These are phyloP conservation scores for Zostera marina DNA, from an alignment of 116 monocot species.

Conservation along the genomic window DNA sequence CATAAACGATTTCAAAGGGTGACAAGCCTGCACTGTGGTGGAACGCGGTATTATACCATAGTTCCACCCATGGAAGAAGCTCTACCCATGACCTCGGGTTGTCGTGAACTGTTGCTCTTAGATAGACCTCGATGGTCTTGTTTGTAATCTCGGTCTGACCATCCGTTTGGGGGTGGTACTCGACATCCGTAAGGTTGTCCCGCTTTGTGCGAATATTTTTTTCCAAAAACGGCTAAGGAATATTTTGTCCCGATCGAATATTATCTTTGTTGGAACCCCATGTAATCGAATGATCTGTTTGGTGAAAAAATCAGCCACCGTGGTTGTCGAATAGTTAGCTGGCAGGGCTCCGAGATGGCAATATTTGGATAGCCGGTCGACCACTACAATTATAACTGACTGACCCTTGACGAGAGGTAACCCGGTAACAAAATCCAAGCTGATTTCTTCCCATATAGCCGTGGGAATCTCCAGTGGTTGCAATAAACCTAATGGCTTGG, in stretches of 20 bases:
- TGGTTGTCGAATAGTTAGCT: not conserved
- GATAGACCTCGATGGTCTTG: too few relatives aligned
- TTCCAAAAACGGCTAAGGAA: not conserved
- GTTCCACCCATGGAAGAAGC: not conserved
- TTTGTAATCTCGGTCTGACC: not conserved
- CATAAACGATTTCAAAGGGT: too few relatives aligned
- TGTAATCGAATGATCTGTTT: not conserved
- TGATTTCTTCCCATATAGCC: too few relatives aligned
- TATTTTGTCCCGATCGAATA: not conserved
- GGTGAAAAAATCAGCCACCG: not conserved
- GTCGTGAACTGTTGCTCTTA: too few relatives aligned
- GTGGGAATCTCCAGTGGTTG: not conserved
- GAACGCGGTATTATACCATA: constrained; percentile 2
- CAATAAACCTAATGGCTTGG: not conserved
- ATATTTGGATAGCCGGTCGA: not conserved
- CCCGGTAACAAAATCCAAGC: too few relatives aligned
- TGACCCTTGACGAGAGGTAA: not conserved
- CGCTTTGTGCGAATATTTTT: not conserved
- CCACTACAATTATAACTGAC: not conserved
- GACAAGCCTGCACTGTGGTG: too few relatives aligned
- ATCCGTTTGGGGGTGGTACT: not conserved
- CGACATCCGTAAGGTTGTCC: not conserved
- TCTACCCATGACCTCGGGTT: too few relatives aligned
- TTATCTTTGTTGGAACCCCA: not conserved
- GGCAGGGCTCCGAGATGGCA: not conserved